Base-by-base conservation (phyloP, 352 stramenopile genomes). In the Ochromonadaceae sp. region DNA sequence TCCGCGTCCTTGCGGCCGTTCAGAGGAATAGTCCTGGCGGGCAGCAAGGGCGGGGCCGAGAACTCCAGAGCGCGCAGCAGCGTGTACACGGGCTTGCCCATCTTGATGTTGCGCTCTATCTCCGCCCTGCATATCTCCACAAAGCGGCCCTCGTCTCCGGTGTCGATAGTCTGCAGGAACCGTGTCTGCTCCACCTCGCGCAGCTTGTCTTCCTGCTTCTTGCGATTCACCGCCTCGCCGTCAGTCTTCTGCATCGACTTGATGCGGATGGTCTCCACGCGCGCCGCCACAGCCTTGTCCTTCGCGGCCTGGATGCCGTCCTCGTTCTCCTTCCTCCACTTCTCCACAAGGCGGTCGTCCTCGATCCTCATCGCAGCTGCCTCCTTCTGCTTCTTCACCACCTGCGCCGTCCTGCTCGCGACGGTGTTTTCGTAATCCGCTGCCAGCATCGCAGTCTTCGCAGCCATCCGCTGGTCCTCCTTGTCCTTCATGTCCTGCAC, bases 261-360 rank as follows among this genome's bases (percentile, higher is more conserved):
- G 32, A 49, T 52, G 26, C 66, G 34, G 17, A 66, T 72, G 34
- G 63, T 67, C 31, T 42, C 34, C 32, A 38, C 26, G 30, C 59
- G 38, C 1, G 47, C 47, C n/a, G 56, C 28, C 35, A 56, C 31
- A 36, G 48, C 46, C 61, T 76, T 74, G 34, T 61, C 22, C 26
- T 55, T 50, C 35, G 50, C 49, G 0, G 38, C 49, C 59, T 68
- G 59, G 1, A 72, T 68, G 17, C 66, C 69, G 14, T 57, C 59
- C 41, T 68, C 70, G 31, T 66, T 70, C 22, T 72, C 47, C 43
- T 66, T 38, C 56, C 47, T 40, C 34, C 61, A 43, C n/a, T 25
- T 26, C 15, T 49, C n/a, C 28, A 66, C 5, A 41, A 43, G 25
- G 10, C 38, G 22, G 5, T 5, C n/a, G 20, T 4, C 5, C 25